Conservation (phyloP, 1,284 basidiomycete genomes). For the Inonotus hispidus region DNA sequence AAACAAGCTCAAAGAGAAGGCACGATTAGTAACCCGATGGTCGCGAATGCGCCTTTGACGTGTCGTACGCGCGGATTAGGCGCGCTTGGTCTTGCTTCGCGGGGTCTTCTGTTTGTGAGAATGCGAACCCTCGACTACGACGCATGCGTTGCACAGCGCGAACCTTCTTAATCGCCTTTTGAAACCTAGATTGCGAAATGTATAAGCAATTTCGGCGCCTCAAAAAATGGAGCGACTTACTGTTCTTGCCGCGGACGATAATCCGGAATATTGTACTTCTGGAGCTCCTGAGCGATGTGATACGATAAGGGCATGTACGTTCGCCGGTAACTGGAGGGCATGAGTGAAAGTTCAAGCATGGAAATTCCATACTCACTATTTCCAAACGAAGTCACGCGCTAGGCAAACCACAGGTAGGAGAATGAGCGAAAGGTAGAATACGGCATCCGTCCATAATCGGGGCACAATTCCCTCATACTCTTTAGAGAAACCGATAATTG, state of each 20-base stretch:
- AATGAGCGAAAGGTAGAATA: slow-evolving; percentile 89
- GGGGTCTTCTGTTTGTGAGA: slow-evolving; percentile 88
- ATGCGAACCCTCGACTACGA: slow-evolving; percentile 90
- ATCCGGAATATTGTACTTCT: slow-evolving; percentile 97
- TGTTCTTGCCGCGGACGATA: slow-evolving; percentile 97
- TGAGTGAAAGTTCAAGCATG: slow-evolving; percentile 12
- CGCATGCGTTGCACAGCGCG: slow-evolving; percentile 94
- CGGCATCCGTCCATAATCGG: slow-evolving; percentile 78
- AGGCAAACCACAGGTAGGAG: slow-evolving; percentile 88
- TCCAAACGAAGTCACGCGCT: slow-evolving; percentile 91
- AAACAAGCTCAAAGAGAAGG: not conserved
- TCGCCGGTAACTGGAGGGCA: slow-evolving; percentile 67
- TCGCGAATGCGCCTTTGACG: slow-evolving; percentile 63
- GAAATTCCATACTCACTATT: slow-evolving; percentile 60
- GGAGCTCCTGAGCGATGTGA: slow-evolving; percentile 95
- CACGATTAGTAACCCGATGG: slow-evolving; percentile 62
- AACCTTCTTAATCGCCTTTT: slow-evolving; percentile 98
- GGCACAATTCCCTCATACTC: slow-evolving; percentile 87
- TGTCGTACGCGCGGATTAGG: slow-evolving; percentile 88
- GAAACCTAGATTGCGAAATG: slow-evolving; percentile 53
- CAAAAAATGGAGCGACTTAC: slow-evolving; percentile 41
- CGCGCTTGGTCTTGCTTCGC: slow-evolving; percentile 81
- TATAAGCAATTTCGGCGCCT: slow-evolving; percentile 9
- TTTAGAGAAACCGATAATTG: slow-evolving; percentile 83
- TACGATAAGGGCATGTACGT: slow-evolving; percentile 90